phyloP scores from a whole-genome alignment of 768 basidiomycete species.

The Gloeophyllum trabeum region DNA sequence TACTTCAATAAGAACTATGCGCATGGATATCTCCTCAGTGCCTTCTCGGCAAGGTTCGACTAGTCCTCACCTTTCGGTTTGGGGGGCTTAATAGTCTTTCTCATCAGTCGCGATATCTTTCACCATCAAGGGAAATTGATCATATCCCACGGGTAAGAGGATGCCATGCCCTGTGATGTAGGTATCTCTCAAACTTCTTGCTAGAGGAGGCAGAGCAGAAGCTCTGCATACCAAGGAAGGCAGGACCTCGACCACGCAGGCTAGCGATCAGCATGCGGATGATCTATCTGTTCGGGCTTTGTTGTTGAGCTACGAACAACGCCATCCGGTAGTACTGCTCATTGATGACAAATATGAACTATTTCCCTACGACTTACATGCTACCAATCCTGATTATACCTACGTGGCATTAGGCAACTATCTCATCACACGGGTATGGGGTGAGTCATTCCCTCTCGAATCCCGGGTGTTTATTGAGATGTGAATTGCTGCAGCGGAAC shows the following conservation, averaged over 20 bases:
- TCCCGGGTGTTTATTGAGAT: too few relatives aligned
- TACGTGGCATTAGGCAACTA: slow-evolving; percentile 62
- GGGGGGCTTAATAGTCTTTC: slow-evolving; percentile 7
- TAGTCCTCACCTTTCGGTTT: slow-evolving; percentile 8
- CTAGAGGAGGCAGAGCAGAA: slow-evolving; percentile 61
- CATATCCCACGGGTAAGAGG: slow-evolving; percentile 67
- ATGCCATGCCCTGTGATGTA: neutral
- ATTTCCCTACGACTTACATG: slow-evolving; percentile 60
- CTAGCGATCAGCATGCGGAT: slow-evolving; percentile 55
- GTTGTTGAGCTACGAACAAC: slow-evolving; percentile 39
- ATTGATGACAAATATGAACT: slow-evolving; percentile 63
- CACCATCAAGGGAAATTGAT: slow-evolving; percentile 56
- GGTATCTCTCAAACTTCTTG: neutral
- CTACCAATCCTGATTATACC: slow-evolving; percentile 32
- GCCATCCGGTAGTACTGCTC: slow-evolving; percentile 55
- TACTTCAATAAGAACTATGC: slow-evolving; percentile 50
- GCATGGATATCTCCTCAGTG: slow-evolving; percentile 70
- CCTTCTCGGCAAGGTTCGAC: slow-evolving; percentile 48
- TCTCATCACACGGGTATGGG: slow-evolving; percentile 60
- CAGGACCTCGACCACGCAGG: slow-evolving; percentile 25
- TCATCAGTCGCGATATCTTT: slow-evolving; percentile 55
- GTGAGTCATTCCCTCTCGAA: slow-evolving; percentile 24
- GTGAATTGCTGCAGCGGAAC: too few relatives aligned
- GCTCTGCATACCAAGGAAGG: slow-evolving; percentile 35
- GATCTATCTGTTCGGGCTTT: slow-evolving; percentile 67